A percentile compares a stretch with the other conserved stretches of the same genome.
These are phyloP conservation scores for Rhodotorula sp. DNA, from an alignment of 1,284 basidiomycete species.

Conservation along the genomic window DNA sequence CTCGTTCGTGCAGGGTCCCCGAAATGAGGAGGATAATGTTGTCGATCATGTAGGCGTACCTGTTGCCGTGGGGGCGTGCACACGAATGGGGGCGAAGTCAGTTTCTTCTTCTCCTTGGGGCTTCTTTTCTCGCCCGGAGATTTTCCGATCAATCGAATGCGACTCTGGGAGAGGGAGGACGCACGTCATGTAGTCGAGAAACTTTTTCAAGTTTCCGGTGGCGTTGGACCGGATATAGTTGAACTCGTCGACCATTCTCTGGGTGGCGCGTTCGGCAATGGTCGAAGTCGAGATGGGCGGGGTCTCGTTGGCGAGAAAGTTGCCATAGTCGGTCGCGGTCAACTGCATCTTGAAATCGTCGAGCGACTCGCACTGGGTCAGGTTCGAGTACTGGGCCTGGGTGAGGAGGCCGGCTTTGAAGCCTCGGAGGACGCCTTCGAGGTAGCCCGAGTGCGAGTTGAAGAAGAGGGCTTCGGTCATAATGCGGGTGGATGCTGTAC, in stretches of 20 bases:
- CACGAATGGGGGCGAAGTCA: not conserved
- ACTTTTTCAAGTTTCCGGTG: conserved; percentile 84
- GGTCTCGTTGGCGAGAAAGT: conserved; percentile 95
- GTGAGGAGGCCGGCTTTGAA: conserved; percentile 91
- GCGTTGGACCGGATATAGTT: conserved; percentile 90
- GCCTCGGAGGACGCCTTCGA: conserved; percentile 91
- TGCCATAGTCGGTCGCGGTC: conserved; percentile 95
- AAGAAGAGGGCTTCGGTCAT: conserved; percentile 81
- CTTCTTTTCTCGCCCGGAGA: not conserved
- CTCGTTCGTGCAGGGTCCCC: conserved; percentile 93
- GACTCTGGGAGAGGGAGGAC: conserved; percentile 39
- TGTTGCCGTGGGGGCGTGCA: conserved; percentile 47
- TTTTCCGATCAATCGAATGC: no score
- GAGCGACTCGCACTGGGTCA: conserved; percentile 96
- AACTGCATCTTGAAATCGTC: conserved; percentile 94
- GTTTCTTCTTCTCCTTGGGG: no score
- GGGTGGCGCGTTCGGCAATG: conserved; percentile 92
- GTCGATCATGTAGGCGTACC: conserved; percentile 99
- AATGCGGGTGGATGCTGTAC: no score
- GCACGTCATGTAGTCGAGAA: conserved; percentile 96
- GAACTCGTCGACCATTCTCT: conserved; percentile 94
- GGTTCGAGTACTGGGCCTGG: conserved; percentile 84
- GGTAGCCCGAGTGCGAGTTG: conserved; percentile 78
- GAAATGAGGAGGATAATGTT: conserved; percentile 98
- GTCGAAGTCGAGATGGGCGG: conserved; percentile 92